These are phyloP conservation scores for Ogataea paraovalis DNA, from an alignment of 805 yeast species.

Conservation along the genomic window DNA sequence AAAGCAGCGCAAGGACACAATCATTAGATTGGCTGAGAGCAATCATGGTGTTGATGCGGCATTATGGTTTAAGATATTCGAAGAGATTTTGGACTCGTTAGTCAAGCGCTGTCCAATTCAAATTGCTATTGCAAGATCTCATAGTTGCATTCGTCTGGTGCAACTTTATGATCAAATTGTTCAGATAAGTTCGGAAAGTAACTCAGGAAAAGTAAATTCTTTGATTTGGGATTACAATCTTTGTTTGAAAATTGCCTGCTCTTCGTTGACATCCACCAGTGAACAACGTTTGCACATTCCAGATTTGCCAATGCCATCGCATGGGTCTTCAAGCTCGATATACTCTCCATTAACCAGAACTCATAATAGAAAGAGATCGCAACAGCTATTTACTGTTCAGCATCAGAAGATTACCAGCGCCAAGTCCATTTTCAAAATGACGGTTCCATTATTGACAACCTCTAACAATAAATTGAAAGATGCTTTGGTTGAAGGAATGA, in stretches of 20 bases:
- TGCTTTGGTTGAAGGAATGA: conserved; percentile 83
- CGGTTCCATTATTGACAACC: conserved; percentile 72
- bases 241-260: conserved; percentile 85
- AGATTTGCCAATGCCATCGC: conserved; percentile 17
- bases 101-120: conserved; percentile 87
- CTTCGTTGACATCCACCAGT: conserved; percentile 83
- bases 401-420: conserved; percentile 93
- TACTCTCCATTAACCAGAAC: conserved; percentile 46
- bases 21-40: conserved; percentile 80
- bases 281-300: conserved; percentile 79
- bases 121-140: conserved; percentile 86
- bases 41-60: conserved; percentile 95
- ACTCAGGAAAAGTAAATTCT: conserved; percentile 21
- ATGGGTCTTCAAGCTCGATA: conserved; percentile 9
- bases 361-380: conserved; percentile 73
- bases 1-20: conserved; percentile 57
- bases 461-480: conserved; percentile 70
- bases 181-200: conserved; percentile 44
- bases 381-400: conserved; percentile 76
- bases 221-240: conserved; percentile 47
- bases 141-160: conserved; percentile 83
- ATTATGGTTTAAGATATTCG: conserved; percentile 89
- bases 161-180: conserved; percentile 73
- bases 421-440: conserved; percentile 81
- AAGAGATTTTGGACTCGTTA: conserved; percentile 64